These are phyloP conservation scores for Zygotorulaspora sp. DNA, from an alignment of 805 yeast genomes.

Conservation along the genomic window DNA sequence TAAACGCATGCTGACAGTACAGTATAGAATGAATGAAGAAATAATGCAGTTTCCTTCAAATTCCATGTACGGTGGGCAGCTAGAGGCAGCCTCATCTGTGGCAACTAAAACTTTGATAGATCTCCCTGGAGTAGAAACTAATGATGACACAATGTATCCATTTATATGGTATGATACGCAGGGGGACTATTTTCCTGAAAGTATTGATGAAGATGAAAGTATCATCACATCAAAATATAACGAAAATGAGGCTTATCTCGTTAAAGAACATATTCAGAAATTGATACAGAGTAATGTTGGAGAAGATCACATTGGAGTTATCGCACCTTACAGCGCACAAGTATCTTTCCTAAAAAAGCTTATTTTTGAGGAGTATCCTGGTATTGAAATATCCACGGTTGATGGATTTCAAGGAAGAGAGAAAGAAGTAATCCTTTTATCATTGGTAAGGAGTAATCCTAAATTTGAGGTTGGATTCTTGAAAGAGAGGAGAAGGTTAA, in stretches of 20 bases:
- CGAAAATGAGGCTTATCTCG: constrained; percentile 68
- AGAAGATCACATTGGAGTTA: constrained; percentile 66
- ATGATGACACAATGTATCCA: constrained; percentile 53
- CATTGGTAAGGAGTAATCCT: constrained; percentile 79
- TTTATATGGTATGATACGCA: constrained; percentile 89
- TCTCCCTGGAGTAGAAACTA: constrained; percentile 44
- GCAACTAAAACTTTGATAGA: constrained; percentile 50
- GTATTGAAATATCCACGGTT: constrained; percentile 77
- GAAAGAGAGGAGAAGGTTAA: constrained; percentile 70
- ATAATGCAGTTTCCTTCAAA: constrained; percentile 78
- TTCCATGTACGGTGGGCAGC: constrained; percentile 47
- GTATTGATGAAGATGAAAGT: constrained; percentile 34
- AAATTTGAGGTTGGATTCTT: constrained; percentile 73
- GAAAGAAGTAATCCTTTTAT: constrained; percentile 75
- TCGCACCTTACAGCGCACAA: constrained; percentile 89
- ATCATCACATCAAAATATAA: constrained; percentile 60
- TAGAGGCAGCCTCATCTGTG: constrained; percentile 34
- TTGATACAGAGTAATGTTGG: constrained; percentile 51
- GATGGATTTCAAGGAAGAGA: constrained; percentile 98
- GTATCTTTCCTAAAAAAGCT: constrained; percentile 54
- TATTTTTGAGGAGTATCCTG: constrained; percentile 39
- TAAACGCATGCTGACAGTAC: constrained; percentile 61
- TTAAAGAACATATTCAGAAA: constrained; percentile 48
- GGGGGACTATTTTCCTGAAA: constrained; percentile 78
- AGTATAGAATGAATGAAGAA: constrained; percentile 78